phyloP scores from a whole-genome alignment of 2,329 filamentous ascomycete genomes.

The Beauveria rudraprayagi region DNA sequence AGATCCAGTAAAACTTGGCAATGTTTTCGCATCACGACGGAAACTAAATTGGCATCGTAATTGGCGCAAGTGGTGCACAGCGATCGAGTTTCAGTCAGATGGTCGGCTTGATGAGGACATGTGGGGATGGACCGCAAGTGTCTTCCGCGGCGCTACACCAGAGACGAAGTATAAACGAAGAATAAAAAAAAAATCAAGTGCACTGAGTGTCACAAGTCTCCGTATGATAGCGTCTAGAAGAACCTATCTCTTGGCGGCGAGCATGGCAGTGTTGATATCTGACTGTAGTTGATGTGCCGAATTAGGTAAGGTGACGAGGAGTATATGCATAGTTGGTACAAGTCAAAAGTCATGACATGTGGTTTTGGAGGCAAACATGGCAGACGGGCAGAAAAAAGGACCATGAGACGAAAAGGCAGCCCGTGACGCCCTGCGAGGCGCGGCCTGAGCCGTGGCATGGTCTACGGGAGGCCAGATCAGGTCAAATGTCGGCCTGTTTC shows the following conservation, averaged over 20 bases:
- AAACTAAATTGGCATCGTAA: neutral
- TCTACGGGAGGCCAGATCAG: neutral
- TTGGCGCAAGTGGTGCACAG: neutral
- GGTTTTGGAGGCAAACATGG: neutral
- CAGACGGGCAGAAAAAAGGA: neutral
- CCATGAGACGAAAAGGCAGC: neutral
- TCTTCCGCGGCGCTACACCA: neutral
- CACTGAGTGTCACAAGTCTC: neutral
- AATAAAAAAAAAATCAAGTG: neutral
- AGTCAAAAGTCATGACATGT: neutral
- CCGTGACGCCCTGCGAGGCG: neutral
- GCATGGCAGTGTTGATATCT: neutral
- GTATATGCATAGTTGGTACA: neutral
- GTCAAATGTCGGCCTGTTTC: neutral
- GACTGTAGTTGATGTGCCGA: neutral
- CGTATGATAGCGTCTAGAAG: neutral
- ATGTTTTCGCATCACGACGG: neutral
- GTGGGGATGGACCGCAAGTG: neutral
- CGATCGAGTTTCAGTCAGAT: neutral
- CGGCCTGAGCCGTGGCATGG: constrained; percentile 1
- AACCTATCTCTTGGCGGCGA: neutral
- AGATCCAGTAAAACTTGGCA: neutral
- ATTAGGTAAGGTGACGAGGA: neutral
- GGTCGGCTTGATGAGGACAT: neutral
- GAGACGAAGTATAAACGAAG: neutral